A percentile compares a stretch with the other conserved stretches of the same genome.
Evolutionary conservation across 305 asterid species (phyloP).

Genomic region (Plantago coronopus): DNA sequence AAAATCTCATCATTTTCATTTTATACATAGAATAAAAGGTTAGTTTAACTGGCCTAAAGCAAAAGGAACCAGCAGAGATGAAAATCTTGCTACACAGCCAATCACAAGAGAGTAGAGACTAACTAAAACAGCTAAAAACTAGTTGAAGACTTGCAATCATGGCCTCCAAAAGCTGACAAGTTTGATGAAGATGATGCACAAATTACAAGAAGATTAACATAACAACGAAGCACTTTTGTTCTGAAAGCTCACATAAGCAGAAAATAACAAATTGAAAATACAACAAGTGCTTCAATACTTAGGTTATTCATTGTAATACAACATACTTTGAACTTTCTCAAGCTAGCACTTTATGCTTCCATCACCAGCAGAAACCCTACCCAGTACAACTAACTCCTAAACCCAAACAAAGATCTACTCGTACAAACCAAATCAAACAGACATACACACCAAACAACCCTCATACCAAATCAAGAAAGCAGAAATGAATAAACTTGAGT

Average conservation of each 20-base stretch:
- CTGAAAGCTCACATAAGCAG: not conserved
- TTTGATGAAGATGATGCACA: slow-evolving; percentile 4
- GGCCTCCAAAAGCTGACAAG: slow-evolving; percentile 1
- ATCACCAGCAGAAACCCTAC: slow-evolving; percentile 12
- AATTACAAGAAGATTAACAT: not conserved
- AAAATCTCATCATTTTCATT: slow-evolving; percentile 6
- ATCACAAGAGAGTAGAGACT: not conserved
- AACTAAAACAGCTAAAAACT: not conserved
- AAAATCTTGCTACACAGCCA: not conserved
- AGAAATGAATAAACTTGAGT: slow-evolving; percentile 5
- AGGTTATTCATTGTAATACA: no score
- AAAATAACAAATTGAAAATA: not conserved
- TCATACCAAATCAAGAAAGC: slow-evolving; percentile 10
- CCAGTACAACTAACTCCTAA: not conserved
- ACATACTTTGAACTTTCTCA: not conserved
- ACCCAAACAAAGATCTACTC: slow-evolving; percentile 1
- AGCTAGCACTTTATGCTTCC: not conserved
- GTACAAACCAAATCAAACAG: slow-evolving; percentile 10
- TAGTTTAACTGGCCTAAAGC: not conserved
- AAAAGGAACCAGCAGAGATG: not conserved
- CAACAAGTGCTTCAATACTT: no score
- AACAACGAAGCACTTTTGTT: not conserved
- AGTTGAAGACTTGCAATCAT: not conserved
- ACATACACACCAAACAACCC: slow-evolving; percentile 5
- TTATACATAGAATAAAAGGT: not conserved